These are phyloP conservation scores for Lanzia echinophila DNA, from an alignment of 2,329 filamentous ascomycete species.

Conservation along the genomic window DNA sequence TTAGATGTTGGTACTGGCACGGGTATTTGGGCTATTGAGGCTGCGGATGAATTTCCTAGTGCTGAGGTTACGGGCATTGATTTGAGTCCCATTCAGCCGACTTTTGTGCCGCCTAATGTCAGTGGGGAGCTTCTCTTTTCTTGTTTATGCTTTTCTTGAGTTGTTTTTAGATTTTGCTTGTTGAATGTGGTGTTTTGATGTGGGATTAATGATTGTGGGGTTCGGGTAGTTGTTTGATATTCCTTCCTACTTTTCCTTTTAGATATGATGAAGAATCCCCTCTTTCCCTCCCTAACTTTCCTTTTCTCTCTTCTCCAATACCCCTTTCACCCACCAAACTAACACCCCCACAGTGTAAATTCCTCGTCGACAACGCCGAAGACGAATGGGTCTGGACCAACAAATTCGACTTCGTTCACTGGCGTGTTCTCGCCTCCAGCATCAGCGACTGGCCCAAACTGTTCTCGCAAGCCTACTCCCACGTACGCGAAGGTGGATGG, in stretches of 20 bases:
- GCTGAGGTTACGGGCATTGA: conserved; percentile 48
- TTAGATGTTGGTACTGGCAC: conserved; percentile 55
- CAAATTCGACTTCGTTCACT: conserved; percentile 53
- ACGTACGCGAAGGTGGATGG: conserved; percentile 49
- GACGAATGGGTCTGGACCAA: conserved; percentile 44
- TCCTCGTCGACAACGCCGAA: conserved; percentile 60
- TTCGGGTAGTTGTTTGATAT: too few relatives aligned
- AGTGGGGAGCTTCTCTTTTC: conserved; percentile 17
- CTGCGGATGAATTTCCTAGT: conserved; percentile 43
- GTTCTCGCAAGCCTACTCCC: conserved; percentile 39
- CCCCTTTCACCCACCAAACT: too few relatives aligned
- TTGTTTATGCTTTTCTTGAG: too few relatives aligned
- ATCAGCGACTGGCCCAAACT: conserved; percentile 49
- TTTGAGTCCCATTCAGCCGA: conserved; percentile 52
- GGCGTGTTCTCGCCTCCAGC: conserved; percentile 49
- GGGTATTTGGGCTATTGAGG: conserved; percentile 54
- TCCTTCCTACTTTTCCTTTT: too few relatives aligned
- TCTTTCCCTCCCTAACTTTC: too few relatives aligned
- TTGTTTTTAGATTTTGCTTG: too few relatives aligned
- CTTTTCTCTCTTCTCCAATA: too few relatives aligned
- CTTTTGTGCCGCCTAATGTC: conserved; percentile 49
- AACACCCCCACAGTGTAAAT: conserved; percentile 33
- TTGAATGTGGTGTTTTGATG: too few relatives aligned
- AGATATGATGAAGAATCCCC: too few relatives aligned
- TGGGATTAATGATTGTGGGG: conserved; percentile 28